Percentiles rank a stretch among this genome's conserved stretches.
Evolutionary conservation across 768 basidiomycete species (phyloP).

Genomic region (Russula lepida): DNA sequence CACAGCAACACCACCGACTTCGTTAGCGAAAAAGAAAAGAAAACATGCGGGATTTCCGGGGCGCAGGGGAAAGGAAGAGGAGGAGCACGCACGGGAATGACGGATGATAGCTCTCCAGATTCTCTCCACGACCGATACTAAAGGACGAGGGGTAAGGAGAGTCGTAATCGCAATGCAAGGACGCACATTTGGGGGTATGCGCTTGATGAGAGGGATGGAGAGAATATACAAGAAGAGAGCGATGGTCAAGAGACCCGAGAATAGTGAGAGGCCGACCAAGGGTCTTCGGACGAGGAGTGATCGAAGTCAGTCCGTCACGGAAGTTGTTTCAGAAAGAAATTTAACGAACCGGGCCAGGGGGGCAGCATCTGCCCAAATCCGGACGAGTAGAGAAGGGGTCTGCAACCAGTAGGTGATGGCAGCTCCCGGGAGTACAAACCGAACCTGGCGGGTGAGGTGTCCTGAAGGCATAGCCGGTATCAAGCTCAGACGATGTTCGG

Average conservation of each 20-base stretch:
- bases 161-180: not conserved
- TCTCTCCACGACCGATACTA: slow-evolving; percentile 72
- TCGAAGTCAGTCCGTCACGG: not conserved
- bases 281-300: slow-evolving; percentile 32
- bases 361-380: slow-evolving; percentile 35
- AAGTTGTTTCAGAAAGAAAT: not conserved
- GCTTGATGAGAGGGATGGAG: slow-evolving; percentile 55
- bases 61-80: not conserved
- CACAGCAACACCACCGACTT: not conserved
- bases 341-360: slow-evolving; percentile 44
- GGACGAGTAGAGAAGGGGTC: slow-evolving; percentile 44
- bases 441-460: slow-evolving; percentile 61
- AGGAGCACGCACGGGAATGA: slow-evolving; percentile 44
- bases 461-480: slow-evolving; percentile 12
- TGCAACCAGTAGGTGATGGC: slow-evolving; percentile 53
- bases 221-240: slow-evolving; percentile 66
- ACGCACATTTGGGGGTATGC: slow-evolving; percentile 62
- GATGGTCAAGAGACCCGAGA: slow-evolving; percentile 52
- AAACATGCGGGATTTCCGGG: not conserved
- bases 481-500: not conserved
- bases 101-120: slow-evolving; percentile 56
- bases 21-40: not conserved
- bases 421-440: slow-evolving; percentile 68
- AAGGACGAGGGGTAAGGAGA: not conserved
- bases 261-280: slow-evolving; percentile 45